A percentile compares a stretch with the other conserved stretches of the same genome.
Evolutionary conservation across 257 asterid species (phyloP).

Genomic region (Salvia splendens): DNA sequence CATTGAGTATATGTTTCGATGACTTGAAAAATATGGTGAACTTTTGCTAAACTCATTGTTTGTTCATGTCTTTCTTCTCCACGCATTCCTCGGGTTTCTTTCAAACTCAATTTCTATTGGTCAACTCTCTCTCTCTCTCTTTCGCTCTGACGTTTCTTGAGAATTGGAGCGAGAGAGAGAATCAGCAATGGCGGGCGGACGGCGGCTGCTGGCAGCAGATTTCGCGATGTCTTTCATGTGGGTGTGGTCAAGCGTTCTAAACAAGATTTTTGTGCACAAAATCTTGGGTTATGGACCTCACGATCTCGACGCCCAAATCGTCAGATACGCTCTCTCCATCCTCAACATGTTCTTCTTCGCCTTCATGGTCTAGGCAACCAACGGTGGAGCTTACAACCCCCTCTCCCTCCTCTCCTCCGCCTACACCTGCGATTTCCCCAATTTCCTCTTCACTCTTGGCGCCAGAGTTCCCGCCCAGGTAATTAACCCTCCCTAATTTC

Average conservation of each 20-base stretch:
- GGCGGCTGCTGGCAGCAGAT: constrained; percentile 58
- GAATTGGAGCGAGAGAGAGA: constrained; percentile 6
- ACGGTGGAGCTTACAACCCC: constrained; percentile 79
- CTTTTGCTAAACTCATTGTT: too few species aligned
- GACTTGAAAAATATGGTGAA: too few species aligned
- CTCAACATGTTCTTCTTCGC: constrained; percentile 67
- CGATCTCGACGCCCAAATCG: constrained; percentile 54
- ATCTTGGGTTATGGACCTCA: constrained; percentile 50
- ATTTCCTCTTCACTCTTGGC: constrained; percentile 35
- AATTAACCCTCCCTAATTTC: too few species aligned
- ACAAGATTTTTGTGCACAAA: constrained; percentile 55
- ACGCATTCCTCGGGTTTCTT: too few species aligned
- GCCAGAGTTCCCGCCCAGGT: constrained; percentile 41
- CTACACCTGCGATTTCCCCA: constrained; percentile 54
- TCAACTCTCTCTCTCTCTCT: constrained; percentile 5
- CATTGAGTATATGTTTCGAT: too few species aligned
- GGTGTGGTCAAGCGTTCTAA: constrained; percentile 77
- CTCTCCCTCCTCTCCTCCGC: constrained; percentile 61
- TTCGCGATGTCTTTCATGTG: constrained; percentile 66
- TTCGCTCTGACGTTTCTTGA: neutral
- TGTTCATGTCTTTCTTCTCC: too few species aligned
- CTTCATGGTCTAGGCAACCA: constrained; percentile 42
- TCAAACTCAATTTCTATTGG: neutral
- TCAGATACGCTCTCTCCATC: constrained; percentile 47
- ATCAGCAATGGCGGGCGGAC: constrained; percentile 35